Conservation (phyloP, 345 rosid species). For the Carallia pectinifolia region DNA sequence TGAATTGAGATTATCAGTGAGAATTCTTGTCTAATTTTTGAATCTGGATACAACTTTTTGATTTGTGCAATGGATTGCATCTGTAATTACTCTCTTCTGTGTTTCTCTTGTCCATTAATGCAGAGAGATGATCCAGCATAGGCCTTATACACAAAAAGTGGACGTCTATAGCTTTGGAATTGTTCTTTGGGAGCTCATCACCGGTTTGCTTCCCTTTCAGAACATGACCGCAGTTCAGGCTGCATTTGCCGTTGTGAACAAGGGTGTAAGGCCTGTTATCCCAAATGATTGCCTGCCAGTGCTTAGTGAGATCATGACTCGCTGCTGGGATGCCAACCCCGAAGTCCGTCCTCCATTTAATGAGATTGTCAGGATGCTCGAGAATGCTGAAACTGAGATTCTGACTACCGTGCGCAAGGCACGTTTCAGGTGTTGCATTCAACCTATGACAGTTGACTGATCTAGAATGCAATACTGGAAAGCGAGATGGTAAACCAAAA, state of each 20-base stretch:
- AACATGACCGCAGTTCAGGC: constrained; percentile 39
- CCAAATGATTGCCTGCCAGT: constrained; percentile 29
- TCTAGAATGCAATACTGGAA: not conserved
- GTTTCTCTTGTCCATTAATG: not conserved
- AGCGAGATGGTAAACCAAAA: not conserved
- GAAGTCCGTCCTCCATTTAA: constrained; percentile 29
- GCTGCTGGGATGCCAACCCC: constrained; percentile 34
- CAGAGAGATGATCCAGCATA: constrained; percentile 37
- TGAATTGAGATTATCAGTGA: too few species aligned
- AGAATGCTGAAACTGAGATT: constrained; percentile 28
- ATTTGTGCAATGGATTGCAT: not conserved
- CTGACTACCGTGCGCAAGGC: constrained; percentile 33
- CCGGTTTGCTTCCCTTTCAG: constrained; percentile 32
- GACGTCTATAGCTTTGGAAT: constrained; percentile 37
- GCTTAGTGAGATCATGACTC: constrained; percentile 27
- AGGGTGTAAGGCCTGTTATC: constrained; percentile 26
- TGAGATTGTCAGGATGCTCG: constrained; percentile 28
- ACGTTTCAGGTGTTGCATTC: constrained; percentile 34
- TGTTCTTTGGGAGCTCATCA: constrained; percentile 32
- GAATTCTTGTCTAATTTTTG: too few species aligned
- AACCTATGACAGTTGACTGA: constrained; percentile 32
- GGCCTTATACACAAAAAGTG: constrained; percentile 33
- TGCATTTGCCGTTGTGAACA: constrained; percentile 36
- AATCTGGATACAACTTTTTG: not conserved
- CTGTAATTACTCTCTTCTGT: not conserved